Conservation (phyloP, 345 rosid species). For the Linum usitatissimum region DNA sequence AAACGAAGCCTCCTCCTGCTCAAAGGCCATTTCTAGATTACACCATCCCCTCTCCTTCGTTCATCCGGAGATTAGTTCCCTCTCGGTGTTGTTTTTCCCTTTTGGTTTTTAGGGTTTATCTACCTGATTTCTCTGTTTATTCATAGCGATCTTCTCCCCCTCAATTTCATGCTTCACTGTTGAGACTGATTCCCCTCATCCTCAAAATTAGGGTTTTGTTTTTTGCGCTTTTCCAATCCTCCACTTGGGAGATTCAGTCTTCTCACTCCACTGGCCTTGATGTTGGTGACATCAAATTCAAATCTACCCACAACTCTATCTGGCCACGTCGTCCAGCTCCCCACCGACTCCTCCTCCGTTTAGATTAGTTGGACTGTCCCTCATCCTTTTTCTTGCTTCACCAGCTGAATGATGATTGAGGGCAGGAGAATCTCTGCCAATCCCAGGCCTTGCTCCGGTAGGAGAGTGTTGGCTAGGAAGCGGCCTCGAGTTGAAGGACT, state of each 20-base stretch:
- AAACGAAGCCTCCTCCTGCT: no score
- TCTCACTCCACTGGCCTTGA: background rate
- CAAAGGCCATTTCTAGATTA: no score
- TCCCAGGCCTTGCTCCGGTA: slow-evolving; percentile 70
- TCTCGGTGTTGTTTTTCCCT: no score
- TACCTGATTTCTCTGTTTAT: no score
- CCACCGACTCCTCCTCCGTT: background rate
- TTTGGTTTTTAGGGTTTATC: no score
- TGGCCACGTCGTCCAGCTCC: background rate
- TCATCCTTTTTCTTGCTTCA: background rate
- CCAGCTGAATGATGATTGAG: slow-evolving; percentile 37
- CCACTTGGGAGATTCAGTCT: background rate
- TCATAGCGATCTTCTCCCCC: no score
- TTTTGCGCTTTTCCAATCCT: background rate
- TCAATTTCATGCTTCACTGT: no score
- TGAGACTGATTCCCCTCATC: background rate
- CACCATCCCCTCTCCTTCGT: no score
- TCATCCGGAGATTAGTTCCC: no score
- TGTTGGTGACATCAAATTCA: background rate
- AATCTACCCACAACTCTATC: background rate
- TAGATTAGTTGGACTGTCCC: background rate
- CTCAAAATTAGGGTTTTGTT: background rate
- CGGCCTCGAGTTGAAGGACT: slow-evolving; percentile 48
- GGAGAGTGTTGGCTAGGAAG: slow-evolving; percentile 55
- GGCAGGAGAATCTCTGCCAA: slow-evolving; percentile 75